phyloP scores from a whole-genome alignment of 1,284 basidiomycete species.

The Moesziomyces sp. region DNA sequence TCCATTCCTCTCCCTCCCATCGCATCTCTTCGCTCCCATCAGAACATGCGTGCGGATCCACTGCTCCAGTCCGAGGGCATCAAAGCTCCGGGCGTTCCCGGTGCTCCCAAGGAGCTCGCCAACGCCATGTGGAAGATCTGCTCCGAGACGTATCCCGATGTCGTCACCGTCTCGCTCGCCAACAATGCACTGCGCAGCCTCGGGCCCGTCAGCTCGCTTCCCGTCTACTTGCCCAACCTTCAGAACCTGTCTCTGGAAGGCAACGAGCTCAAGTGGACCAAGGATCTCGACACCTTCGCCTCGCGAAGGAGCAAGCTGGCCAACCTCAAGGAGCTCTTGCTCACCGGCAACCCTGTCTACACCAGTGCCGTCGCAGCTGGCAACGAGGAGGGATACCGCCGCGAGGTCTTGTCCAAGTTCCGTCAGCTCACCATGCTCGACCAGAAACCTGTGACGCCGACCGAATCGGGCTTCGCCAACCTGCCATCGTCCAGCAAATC shows the following conservation, averaged over 20 bases:
- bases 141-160: slow-evolving; percentile 79
- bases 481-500: slow-evolving; percentile 72
- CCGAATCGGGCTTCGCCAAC: slow-evolving; percentile 77
- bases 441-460: slow-evolving; percentile 77
- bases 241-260: slow-evolving; percentile 80
- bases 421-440: slow-evolving; percentile 68
- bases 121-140: slow-evolving; percentile 87
- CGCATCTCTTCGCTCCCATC: background rate
- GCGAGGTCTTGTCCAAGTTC: slow-evolving; percentile 50
- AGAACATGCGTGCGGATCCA: slow-evolving; percentile 78
- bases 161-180: slow-evolving; percentile 55
- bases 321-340: slow-evolving; percentile 74
- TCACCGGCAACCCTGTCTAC: slow-evolving; percentile 82
- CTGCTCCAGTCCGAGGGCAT: slow-evolving; percentile 77
- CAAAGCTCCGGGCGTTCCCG: slow-evolving; percentile 75
- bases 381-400: slow-evolving; percentile 73
- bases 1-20: background rate
- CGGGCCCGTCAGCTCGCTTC: slow-evolving; percentile 46
- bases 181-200: slow-evolving; percentile 54
- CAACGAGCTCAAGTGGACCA: slow-evolving; percentile 66
- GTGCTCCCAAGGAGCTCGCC: slow-evolving; percentile 75
- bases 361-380: slow-evolving; percentile 75
- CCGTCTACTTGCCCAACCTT: slow-evolving; percentile 71
- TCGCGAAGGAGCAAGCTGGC: slow-evolving; percentile 41
- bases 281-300: slow-evolving; percentile 57